phyloP scores from a whole-genome alignment of 768 basidiomycete genomes.

The Hortiboletus flavorubellus region DNA sequence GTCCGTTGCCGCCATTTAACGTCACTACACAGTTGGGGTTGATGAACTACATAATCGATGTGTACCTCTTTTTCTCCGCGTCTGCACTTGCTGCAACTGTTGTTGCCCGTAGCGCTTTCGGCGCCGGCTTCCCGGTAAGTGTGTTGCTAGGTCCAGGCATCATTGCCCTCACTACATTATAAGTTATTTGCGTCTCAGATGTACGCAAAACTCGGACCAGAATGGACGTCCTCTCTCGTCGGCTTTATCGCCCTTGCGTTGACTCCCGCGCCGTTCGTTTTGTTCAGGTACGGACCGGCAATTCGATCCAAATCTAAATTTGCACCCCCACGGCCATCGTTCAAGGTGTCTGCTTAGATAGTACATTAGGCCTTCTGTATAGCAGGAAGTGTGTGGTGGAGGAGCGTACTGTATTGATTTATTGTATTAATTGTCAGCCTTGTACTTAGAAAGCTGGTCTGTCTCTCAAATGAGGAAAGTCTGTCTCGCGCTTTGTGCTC shows the following conservation, averaged over 20 bases:
- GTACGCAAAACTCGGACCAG: slow-evolving; percentile 47
- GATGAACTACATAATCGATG: slow-evolving; percentile 61
- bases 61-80: slow-evolving; percentile 52
- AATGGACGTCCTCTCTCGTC: slow-evolving; percentile 58
- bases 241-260: slow-evolving; percentile 49
- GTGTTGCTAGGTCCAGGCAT: neutral
- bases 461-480: neutral
- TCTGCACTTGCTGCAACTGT: slow-evolving; percentile 55
- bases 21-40: slow-evolving; percentile 40
- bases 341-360: slow-evolving; percentile 10
- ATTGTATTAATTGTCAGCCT: neutral
- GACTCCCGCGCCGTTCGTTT: slow-evolving; percentile 51
- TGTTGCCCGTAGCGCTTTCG: slow-evolving; percentile 51
- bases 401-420: neutral
- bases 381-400: neutral
- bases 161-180: slow-evolving; percentile 2
- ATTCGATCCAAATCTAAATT: slow-evolving; percentile 43
- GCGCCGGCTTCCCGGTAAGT: slow-evolving; percentile 44
- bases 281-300: slow-evolving; percentile 42
- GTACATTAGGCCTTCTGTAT: neutral
- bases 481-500: neutral
- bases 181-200: slow-evolving; percentile 54
- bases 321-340: slow-evolving; percentile 30
- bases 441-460: too few relatives aligned
- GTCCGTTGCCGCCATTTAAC: neutral